Conservation (phyloP, 257 asterid species). For the Perilla frutescens region DNA sequence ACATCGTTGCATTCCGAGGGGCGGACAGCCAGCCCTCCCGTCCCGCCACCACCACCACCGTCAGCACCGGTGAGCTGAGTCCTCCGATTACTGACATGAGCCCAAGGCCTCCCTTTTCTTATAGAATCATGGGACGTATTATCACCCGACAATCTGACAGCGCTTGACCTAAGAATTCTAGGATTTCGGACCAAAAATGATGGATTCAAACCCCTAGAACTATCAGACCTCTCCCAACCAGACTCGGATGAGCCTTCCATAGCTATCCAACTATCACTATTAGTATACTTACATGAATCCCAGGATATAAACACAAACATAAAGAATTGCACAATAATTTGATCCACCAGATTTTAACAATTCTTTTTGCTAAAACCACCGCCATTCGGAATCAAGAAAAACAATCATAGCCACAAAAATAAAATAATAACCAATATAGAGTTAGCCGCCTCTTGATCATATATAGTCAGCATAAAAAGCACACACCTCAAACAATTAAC, state of each 20-base stretch:
- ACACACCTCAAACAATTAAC: not conserved
- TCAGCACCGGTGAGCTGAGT: slow-evolving; percentile 39
- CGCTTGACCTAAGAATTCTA: slow-evolving; percentile 46
- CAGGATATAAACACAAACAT: slow-evolving; percentile 40
- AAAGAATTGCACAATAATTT: slow-evolving; percentile 31
- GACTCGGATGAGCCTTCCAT: slow-evolving; percentile 95
- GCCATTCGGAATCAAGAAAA: slow-evolving; percentile 52
- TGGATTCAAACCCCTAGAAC: slow-evolving; percentile 69
- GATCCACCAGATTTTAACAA: slow-evolving; percentile 36
- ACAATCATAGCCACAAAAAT: slow-evolving; percentile 34
- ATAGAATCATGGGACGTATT: slow-evolving; percentile 61
- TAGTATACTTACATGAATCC: slow-evolving; percentile 41
- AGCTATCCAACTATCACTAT: slow-evolving; percentile 45
- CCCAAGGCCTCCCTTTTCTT: slow-evolving; percentile 53
- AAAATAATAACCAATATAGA: slow-evolving; percentile 24
- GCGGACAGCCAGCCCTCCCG: slow-evolving; percentile 36
- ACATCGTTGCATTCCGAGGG: slow-evolving; percentile 57
- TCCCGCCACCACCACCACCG: slow-evolving; percentile 25
- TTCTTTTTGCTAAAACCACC: slow-evolving; percentile 36
- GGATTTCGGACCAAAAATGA: slow-evolving; percentile 57
- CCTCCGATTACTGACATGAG: slow-evolving; percentile 38
- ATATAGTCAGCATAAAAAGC: slow-evolving; percentile 27
- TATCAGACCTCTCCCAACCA: slow-evolving; percentile 75
- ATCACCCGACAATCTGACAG: slow-evolving; percentile 57
- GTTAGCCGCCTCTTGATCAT: slow-evolving; percentile 30